Evolutionary conservation across 257 asterid species (phyloP), one percentile per base, ranked within the genome.

Genomic region (Mentha longifolia): DNA sequence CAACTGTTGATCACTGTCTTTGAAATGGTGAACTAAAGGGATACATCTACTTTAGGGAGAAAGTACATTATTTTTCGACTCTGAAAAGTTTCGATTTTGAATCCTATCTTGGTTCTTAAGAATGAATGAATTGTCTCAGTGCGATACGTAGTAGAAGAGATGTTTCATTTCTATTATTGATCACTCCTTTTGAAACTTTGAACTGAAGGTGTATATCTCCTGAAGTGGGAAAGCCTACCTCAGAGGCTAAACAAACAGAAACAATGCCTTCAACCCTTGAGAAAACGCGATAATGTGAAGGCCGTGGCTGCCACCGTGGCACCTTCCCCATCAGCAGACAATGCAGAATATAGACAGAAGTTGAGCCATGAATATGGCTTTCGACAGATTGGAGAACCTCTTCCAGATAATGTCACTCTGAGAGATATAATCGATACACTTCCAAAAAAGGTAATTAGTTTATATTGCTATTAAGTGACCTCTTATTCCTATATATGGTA

Each of bases 371-470:
- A 85, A 39, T 95, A 92, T 60, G 99, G 98, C 42, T 89, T 95
- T 81, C 85, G 87, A 61, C 83, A 95, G 77, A 95, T 92, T 71
- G 98, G 97, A 75, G 98, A 95, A 77, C 91, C 95, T 15, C 91
- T 95, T 79, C 99, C 98, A 6, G 94, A 84, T 71, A 81, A 80
- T 33, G 85, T 92, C 47, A 88, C 95, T 6, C 33, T 95, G 67
- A 92, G 86, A 77, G 92, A 92, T 77, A 87, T 92, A 65, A 60
- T 71, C 25, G 95, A 92, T 12, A 88, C 95, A 13, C 90, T 95
- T 72, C 98, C 99, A 1, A 89, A 80, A 72, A 88, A 95, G 97
- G 99, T 89, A 35, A 35, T 7, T 35, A 42, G 13, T 75, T 68
- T 30, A 13, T 46, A n/a, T 54, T 13, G 42, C 72, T 37, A 22